Percentiles rank a stretch among this genome's conserved stretches.
phyloP scores from a whole-genome alignment of 2,329 filamentous ascomycete genomes.

The Ophiostoma quercus region DNA sequence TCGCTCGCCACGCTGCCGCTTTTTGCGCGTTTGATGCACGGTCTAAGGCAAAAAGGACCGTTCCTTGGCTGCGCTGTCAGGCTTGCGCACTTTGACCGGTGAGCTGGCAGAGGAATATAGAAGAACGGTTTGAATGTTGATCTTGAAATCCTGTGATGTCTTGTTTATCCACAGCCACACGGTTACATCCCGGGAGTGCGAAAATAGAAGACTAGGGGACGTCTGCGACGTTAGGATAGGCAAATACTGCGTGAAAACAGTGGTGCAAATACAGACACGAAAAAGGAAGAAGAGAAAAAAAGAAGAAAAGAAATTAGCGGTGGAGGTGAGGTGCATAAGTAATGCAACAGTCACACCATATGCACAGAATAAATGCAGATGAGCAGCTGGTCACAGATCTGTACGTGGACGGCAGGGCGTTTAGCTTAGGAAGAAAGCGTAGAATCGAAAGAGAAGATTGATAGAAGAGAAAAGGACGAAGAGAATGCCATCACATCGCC shows the following conservation, averaged over 20 bases:
- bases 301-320: neutral
- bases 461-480: neutral
- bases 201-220: neutral
- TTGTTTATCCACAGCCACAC: neutral
- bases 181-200: neutral
- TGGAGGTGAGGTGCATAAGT: neutral
- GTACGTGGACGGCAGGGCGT: neutral
- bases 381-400: constrained; percentile 14
- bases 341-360: constrained; percentile 19
- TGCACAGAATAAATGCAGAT: constrained; percentile 18
- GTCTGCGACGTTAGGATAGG: neutral
- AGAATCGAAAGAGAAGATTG: neutral
- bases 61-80: neutral
- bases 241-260: neutral
- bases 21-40: neutral
- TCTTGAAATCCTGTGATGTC: neutral
- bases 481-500: neutral
- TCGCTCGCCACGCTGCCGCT: neutral
- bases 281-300: neutral
- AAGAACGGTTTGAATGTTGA: neutral
- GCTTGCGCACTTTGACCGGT: neutral
- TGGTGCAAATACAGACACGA: neutral
- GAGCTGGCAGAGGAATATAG: neutral
- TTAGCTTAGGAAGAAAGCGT: neutral
- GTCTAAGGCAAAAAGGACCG: neutral